These are phyloP conservation scores for Wallemia mellicola DNA, from an alignment of 1,284 basidiomycete species.

Conservation along the genomic window DNA sequence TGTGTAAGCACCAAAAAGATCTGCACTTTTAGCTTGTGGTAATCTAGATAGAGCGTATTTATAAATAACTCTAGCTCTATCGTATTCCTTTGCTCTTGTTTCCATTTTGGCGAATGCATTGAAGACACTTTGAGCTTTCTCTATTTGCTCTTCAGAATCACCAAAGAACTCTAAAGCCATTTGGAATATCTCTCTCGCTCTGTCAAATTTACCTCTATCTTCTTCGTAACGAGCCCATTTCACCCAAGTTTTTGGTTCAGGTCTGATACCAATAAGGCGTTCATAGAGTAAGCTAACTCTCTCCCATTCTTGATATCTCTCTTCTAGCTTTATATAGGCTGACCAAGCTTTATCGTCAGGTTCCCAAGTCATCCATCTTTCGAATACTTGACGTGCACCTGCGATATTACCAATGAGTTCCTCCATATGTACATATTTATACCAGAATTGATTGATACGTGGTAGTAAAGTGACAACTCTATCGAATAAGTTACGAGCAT, in stretches of 20 bases:
- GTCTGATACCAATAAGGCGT: constrained; percentile 70
- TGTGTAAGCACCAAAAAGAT: constrained; percentile 65
- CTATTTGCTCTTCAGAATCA: constrained; percentile 84
- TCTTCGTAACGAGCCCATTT: constrained; percentile 94
- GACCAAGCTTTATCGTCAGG: constrained; percentile 99
- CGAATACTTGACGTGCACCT: constrained; percentile 86
- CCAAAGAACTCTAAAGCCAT: constrained; percentile 90
- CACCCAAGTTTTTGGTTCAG: constrained; percentile 85
- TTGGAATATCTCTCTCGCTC: constrained; percentile 83
- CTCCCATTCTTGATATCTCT: constrained; percentile 70
- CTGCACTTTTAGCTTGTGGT: constrained; percentile 60
- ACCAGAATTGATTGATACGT: constrained; percentile 82
- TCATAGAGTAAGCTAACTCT: constrained; percentile 80
- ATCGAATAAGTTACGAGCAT: constrained; percentile 87
- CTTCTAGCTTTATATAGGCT: constrained; percentile 89
- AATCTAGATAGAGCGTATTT: constrained; percentile 87
- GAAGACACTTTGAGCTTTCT: constrained; percentile 89
- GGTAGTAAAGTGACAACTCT: constrained; percentile 83
- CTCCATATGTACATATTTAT: constrained; percentile 96
- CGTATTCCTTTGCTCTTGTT: constrained; percentile 76
- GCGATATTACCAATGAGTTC: constrained; percentile 85
- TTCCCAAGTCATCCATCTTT: constrained; percentile 98
- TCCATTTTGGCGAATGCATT: constrained; percentile 96
- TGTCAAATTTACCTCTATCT: constrained; percentile 49
- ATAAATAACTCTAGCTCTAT: constrained; percentile 85